Evolutionary conservation across 2,329 filamentous ascomycete species (phyloP).

Genomic region (Tolypocladium ophioglossoides): DNA sequence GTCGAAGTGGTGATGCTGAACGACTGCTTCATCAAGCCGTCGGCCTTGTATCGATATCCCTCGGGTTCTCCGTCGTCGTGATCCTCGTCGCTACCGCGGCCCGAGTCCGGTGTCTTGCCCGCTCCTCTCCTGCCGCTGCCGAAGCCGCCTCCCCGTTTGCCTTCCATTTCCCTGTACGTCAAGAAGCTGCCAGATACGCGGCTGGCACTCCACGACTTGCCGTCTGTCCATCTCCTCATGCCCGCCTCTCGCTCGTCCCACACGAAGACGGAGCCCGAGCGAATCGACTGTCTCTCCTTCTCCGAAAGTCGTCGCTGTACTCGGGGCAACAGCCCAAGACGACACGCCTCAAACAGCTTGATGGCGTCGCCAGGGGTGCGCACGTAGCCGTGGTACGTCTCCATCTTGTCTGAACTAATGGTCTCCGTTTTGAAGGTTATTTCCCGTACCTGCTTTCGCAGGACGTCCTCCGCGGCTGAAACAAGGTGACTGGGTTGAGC

Average conservation of each 20-base stretch:
- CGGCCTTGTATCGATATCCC: conserved; percentile 88
- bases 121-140: conserved; percentile 44
- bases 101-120: conserved; percentile 76
- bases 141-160: conserved; percentile 80
- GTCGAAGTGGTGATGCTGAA: conserved; percentile 95
- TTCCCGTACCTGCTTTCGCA: conserved; percentile 8
- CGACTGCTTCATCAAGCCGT: conserved; percentile 98
- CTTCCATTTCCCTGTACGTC: conserved; percentile 98
- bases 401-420: conserved; percentile 49
- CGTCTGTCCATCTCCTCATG: conserved; percentile 97
- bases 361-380: conserved; percentile 95
- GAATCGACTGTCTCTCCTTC: conserved; percentile 92
- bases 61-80: conserved; percentile 78
- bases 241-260: conserved; percentile 98
- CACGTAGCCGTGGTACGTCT: conserved; percentile 92
- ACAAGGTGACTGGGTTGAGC: not conserved
- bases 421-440: conserved; percentile 10
- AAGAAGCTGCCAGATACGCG: conserved; percentile 94
- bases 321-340: conserved; percentile 76
- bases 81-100: conserved; percentile 72
- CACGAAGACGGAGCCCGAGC: conserved; percentile 96
- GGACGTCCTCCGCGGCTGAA: conserved; percentile 3
- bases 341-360: conserved; percentile 95
- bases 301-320: conserved; percentile 91
- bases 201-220: conserved; percentile 98